Evolutionary conservation across 2,329 filamentous ascomycete species (phyloP), one percentile per base, ranked within the genome.

Genomic region (Sporothrix luriei): DNA sequence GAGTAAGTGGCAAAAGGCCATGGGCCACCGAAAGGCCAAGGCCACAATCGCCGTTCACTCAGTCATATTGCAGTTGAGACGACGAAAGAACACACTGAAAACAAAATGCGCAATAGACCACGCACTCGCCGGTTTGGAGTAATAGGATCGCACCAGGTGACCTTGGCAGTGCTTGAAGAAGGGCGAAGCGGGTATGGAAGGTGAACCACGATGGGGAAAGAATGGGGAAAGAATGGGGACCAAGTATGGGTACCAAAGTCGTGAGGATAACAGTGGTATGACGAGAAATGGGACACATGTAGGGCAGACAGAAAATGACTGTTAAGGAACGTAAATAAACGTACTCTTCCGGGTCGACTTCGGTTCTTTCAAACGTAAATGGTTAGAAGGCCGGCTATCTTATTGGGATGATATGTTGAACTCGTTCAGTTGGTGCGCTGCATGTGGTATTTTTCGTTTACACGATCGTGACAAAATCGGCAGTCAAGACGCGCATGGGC

Each of bases 291-390:
- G 26, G 51, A 29, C 26, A 16, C n/a, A 49, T 14, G 38, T 40
- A 9, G 64, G 16, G 29, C 5, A 33, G 43, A 40, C 26, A 49
- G 5, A 33, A 24, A 9, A 46, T 26, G 61, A 24, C 43, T 26
- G 24, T 14, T 33, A 40, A 16, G n/a, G 48, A 48, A 59, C 7
- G 55, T 5, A 48, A 33, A 38, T 13, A 43, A 38, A 66, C 59
- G 49, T 59, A 69, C 68, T 66, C 21, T 66, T 66, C 62, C 43
- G 43, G 71, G 13, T 21, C 40, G 40, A 16, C 9, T 43, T 43
- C 11, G 10, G 33, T 29, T 55, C 43, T 55, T 54, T 38, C 21
- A 48, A 46, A 55, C 65, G 65, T 64, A 64, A 64, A n/a, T 46
- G 21, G 14, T 33, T 16, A n/a, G 26, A 48, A 5, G 10, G 16